Base-by-base conservation (phyloP, 2,329 filamentous ascomycete species). In the Cladosporium colombiae region DNA sequence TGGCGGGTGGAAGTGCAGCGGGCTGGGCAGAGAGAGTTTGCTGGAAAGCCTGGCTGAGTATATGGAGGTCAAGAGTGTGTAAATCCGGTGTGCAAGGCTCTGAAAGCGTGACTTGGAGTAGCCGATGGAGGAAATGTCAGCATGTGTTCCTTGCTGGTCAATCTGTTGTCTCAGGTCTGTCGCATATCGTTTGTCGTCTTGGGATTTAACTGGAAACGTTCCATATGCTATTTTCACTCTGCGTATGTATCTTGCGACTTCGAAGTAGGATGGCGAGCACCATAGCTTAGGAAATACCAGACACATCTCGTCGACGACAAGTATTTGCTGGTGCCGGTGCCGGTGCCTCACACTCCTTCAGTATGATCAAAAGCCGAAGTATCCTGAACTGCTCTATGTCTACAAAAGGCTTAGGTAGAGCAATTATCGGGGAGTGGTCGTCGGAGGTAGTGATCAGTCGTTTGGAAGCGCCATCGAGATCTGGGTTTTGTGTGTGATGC, bases 31-130 rank as follows among this genome's bases (percentile, higher is more conserved):
- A 69, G 81, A 83, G 74, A 73, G 83, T 55, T 81, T 81, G 66
- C 81, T 83, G 78, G 80, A 79, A 33, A 81, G 81, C 40, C 73
- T 83, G 23, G 81, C 81, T 62, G 83, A 82, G 73, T 83, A 82
- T 72, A 68, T 74, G 16, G 74, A 77, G 65, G 74, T 72, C 67
- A 77, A 78, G 75, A 27, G 21, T 27, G 21, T 16, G 10, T 27
- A 76, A 74, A 18, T 73, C 80, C 55, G 46, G 11, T 16, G 21
- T 5, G 23, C 46, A 8, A 50, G 46, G 11, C 4, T 14, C 5
- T 50, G 46, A 44, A 44, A 10, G 37, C 1, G 5, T 44, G 18
- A 11, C 3, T 10, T 10, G 4, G 10, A 44, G 1, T 18, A 40
- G 14, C 16, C 16, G 35, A 18, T 18, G 7, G 37, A 21, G 18